Base-by-base conservation (phyloP, 2,329 filamentous ascomycete genomes). In the Byssoonygena ceratinophila region DNA sequence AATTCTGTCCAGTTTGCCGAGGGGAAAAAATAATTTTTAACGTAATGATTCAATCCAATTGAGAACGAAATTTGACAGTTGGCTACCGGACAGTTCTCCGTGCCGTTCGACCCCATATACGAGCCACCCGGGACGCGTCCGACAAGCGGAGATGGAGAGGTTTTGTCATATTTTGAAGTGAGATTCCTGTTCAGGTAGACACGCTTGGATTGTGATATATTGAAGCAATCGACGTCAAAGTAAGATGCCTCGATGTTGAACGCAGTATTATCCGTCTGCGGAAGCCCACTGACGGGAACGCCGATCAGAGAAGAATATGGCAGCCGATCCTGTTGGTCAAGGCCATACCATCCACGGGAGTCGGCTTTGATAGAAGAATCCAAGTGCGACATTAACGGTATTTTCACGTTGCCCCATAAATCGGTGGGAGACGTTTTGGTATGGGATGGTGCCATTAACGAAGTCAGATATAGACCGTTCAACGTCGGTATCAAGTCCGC, bases 191-290 rank as follows among this genome's bases (percentile, higher is more conserved):
- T n/a, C 9, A 46, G 39, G 14, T 34, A 34, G 22, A 54, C 37
- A 16, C 32, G 37, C 11, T 22, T 6, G 14, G 51, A 16, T 4
- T 32, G 46, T 36, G 41, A 48, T 3, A 51, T n/a, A 18, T 47
- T 47, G 22, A 23, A n/a, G 27, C 54, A 56, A 25, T 51, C 27
- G n/a, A 54, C n/a, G 18, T 56, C 54, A 25, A 56, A 54, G 20
- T 56, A 56, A 4, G 51, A 54, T 16, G 54, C 51, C 45, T 56
- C 51, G 20, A 56, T 56, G 20, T 48, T 51, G 41, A 54, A 54
- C 4, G 54, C 50, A 4, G 43, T 56, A 18, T 56, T 54, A n/a
- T 36, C 51, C 20, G 1, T 9, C 16, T 11, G 16, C 14, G 36
- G 27, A 20, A 32, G 20, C 11, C 20, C 37, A 2, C n/a, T 22